Evolutionary conservation across 768 basidiomycete genomes (phyloP), one percentile per base, ranked within the genome.

Genomic region (Naganishia randhawae): DNA sequence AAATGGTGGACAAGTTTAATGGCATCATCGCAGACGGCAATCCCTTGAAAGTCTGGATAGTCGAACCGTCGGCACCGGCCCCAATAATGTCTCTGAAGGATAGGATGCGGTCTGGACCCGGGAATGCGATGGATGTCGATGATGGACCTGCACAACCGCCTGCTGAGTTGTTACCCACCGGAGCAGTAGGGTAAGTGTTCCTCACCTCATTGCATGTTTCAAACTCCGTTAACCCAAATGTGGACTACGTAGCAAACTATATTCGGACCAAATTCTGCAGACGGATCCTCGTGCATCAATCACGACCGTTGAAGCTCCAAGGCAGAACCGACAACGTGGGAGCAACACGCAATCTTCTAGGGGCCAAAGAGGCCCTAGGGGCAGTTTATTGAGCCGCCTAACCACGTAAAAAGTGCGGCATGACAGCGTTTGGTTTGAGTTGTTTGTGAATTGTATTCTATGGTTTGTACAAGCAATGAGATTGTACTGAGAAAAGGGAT

Each of bases 21-120:
- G 86, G 86, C 37, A 88, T 89, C 69, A 86, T 88, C 22, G 91
- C 91, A 2, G 91, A 93, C 69, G 91, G 91, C 0, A 87, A 87
- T 70, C 84, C 85, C 10, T 81, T 92, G 52, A 84, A 82, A 7
- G 89, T 92, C 7, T 80, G 80, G 63, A 78, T 90, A 55, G 83
- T 91, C 16, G 71, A 71, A 31, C 69, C 66, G 31, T 51, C 57
- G 29, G 45, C n/a, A 13, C 45, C 45, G 7, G 45, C 45, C 7
- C 45, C 63, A 8, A 37, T 64, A 27, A 48, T 48, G 63, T 48
- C 63, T 2, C 45, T 61, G 22, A 61, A 61, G 57, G 57, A 61
- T 29, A 31, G n/a, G 57, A 61, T 61, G 57, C 39, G 57, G 25
- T 61, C 57, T 29, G 39, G 39, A 29, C 57, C 57, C 3, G 57